Evolutionary conservation across 352 stramenopile genomes (phyloP), one percentile per base, ranked within the genome.

Genomic region (Phytophthora kernoviae): DNA sequence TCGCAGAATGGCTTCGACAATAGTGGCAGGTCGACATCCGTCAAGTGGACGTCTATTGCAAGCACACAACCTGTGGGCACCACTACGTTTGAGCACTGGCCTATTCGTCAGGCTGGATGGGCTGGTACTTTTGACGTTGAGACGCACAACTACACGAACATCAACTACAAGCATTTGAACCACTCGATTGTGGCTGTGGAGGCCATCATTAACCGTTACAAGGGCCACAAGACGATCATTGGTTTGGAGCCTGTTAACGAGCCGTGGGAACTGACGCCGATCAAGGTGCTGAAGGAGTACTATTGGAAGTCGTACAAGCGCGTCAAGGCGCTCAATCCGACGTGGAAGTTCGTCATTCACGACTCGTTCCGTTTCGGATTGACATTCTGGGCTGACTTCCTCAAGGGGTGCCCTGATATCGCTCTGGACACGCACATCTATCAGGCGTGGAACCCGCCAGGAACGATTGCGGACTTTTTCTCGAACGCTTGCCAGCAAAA

Each of bases 1-100:
- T 97, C 85, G 33, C 94, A 98, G 78, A 99, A 99, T 75, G 96
- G 95, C 22, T 98, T 98, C 66, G 96, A 99, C 73, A 99, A 99
- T 76, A 96, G 84, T 32, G 96, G 96, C 18, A 82, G 86, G 55
- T 79, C 90, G 22, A 70, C 88, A 33, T 78, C 90, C 2, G 90
- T 98, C 62, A 81, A 96, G 68, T 99, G 94, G 94, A 92, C 84
- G 46, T 93, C 84, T 5, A 77, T 90, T 60, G 84, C 84, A 11
- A 90, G 79, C 52, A 93, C 84, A 41, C 79, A 90, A 45, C 90
- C 87, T 11, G 79, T 92, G 30, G 82, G 81, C 37, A 82, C 92
- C 15, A 92, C 86, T n/a, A 97, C 92, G 22, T 98, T 98, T 70
- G 80, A 98, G 75, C 93, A 98, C 75, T 98, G 91, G 91, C 90